phyloP scores from a whole-genome alignment of 768 basidiomycete genomes.

The Gautieria morchelliformis region DNA sequence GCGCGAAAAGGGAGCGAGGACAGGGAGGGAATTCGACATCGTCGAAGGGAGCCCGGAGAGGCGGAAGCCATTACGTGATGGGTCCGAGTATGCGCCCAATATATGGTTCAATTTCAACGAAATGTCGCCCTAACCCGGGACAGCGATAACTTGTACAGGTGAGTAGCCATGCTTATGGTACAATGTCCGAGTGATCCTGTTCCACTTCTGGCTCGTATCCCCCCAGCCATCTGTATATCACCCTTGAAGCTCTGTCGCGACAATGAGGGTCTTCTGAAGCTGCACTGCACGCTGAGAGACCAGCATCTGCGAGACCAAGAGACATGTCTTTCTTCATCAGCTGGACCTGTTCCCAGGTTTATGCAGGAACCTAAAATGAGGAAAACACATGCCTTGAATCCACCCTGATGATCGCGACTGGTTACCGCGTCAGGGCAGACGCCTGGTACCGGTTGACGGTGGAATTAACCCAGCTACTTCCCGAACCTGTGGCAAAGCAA shows the following conservation, averaged over 20 bases:
- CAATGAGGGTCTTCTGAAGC: slow-evolving; percentile 8
- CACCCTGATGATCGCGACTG: slow-evolving; percentile 6
- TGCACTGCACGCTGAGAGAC: slow-evolving; percentile 3
- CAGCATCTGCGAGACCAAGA: slow-evolving; percentile 10
- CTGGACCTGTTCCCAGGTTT: slow-evolving; percentile 4
- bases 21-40: not conserved
- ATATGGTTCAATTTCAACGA: not conserved
- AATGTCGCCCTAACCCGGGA: not conserved
- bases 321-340: slow-evolving; percentile 11
- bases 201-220: slow-evolving; percentile 8
- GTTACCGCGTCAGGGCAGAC: slow-evolving; percentile 11
- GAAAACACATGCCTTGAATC: slow-evolving; percentile 7
- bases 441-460: slow-evolving; percentile 8
- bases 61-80: not conserved
- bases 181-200: not conserved
- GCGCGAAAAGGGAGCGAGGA: slow-evolving; percentile 1
- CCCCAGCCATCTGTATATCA: slow-evolving; percentile 9
- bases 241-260: slow-evolving; percentile 8
- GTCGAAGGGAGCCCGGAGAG: slow-evolving; percentile 2
- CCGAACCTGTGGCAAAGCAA: slow-evolving; percentile 7
- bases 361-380: not conserved
- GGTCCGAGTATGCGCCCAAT: not conserved
- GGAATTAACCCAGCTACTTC: slow-evolving; percentile 9
- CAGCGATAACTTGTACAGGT: too few species aligned
- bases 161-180: not conserved